These are phyloP conservation scores for Mortierella antarctica DNA, from an alignment of 192 early-diverging fungal genomes.

Conservation along the genomic window DNA sequence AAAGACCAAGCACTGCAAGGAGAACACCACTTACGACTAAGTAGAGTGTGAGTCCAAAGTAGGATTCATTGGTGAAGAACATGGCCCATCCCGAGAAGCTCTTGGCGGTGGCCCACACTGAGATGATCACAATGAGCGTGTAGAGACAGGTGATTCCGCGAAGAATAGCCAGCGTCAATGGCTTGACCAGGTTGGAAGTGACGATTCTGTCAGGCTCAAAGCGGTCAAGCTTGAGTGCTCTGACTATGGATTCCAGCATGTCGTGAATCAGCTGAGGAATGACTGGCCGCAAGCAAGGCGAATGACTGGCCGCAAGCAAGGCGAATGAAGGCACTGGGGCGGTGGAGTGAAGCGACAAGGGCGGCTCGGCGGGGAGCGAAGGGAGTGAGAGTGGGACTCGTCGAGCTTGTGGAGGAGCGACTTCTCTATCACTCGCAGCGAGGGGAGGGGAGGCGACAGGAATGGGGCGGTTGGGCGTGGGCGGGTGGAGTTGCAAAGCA, in stretches of 20 bases:
- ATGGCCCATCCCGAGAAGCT: constrained; percentile 15
- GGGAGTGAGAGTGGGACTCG: no score
- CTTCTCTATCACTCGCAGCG: no score
- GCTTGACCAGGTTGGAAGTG: constrained; percentile 49
- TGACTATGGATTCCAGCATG: constrained; percentile 1
- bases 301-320: not conserved
- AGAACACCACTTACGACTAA: constrained; percentile 30
- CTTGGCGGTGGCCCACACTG: constrained; percentile 22
- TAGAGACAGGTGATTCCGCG: constrained; percentile 23
- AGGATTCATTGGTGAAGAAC: constrained; percentile 50
- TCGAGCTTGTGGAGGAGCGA: no score
- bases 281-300: not conserved
- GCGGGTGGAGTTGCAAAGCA: no score
- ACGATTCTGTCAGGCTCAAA: constrained; percentile 55
- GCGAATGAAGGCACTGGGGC: not conserved
- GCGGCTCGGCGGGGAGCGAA: no score
- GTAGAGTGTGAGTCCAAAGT: constrained; percentile 41
- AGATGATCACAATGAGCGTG: constrained; percentile 34
- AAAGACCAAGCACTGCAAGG: not conserved
- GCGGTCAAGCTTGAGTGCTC: constrained; percentile 18
- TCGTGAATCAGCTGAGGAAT: not conserved
- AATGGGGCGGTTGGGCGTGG: no score
- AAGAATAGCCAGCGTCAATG: constrained; percentile 27
- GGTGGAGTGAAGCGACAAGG: not conserved
- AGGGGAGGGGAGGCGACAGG: no score